phyloP scores from a whole-genome alignment of 192 early-diverging fungal species.

The Coemansia brasiliensis region DNA sequence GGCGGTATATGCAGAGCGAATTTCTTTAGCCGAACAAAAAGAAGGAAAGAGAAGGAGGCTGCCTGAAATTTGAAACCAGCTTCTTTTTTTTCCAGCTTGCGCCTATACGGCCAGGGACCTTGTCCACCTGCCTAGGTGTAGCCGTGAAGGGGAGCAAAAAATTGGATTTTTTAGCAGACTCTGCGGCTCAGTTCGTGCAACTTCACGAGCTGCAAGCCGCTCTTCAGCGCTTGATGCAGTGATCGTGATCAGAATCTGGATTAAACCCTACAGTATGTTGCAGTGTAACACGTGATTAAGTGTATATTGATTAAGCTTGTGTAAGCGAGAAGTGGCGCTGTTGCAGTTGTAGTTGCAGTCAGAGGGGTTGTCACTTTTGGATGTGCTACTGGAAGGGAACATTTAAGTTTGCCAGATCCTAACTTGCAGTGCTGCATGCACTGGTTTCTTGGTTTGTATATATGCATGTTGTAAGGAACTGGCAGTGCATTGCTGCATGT shows the following conservation, averaged over 20 bases:
- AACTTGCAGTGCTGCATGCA: background rate
- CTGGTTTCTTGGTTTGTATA: background rate
- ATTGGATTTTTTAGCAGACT: too few species aligned
- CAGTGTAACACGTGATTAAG: background rate
- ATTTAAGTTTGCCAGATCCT: background rate
- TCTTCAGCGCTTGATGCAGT: background rate
- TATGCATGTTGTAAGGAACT: background rate
- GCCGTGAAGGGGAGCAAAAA: background rate
- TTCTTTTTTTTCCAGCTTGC: slow-evolving; percentile 7
- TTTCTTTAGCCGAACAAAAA: slow-evolving; percentile 33
- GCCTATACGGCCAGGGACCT: slow-evolving; percentile 16
- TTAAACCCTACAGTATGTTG: slow-evolving; percentile 1
- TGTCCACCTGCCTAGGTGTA: background rate
- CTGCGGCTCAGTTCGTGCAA: slow-evolving; percentile 8
- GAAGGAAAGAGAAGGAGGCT: slow-evolving; percentile 25
- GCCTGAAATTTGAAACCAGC: background rate
- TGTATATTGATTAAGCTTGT: background rate
- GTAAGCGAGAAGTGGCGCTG: background rate
- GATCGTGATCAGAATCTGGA: background rate
- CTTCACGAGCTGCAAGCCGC: slow-evolving; percentile 10
- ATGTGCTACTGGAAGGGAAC: background rate
- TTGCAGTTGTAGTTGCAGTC: background rate
- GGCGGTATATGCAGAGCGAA: slow-evolving; percentile 21
- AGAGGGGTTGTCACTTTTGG: background rate
- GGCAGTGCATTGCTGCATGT: slow-evolving; percentile 5